Evolutionary conservation across 441 rosid genomes (phyloP).

Genomic region (Populus hybrid): DNA sequence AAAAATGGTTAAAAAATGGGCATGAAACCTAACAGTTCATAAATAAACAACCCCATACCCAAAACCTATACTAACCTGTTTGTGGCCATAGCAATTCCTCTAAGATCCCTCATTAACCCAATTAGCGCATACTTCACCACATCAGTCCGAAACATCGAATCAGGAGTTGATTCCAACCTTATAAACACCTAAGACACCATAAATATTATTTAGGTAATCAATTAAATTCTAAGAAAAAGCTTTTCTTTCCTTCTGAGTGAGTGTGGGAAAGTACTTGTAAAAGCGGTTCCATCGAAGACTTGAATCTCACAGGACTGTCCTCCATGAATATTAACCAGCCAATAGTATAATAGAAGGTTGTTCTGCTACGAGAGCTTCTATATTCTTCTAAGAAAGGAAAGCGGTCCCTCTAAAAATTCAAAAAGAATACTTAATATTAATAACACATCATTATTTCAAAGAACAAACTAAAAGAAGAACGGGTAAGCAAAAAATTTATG

Average conservation of each 20-base stretch:
- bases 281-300: constrained; percentile 94
- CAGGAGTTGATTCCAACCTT: constrained; percentile 85
- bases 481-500: constrained; percentile 12
- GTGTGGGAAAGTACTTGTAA: constrained; percentile 50
- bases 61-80: constrained; percentile 49
- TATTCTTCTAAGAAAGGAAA: constrained; percentile 92
- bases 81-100: constrained; percentile 98
- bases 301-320: constrained; percentile 91
- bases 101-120: constrained; percentile 95
- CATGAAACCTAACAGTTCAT: constrained; percentile 7
- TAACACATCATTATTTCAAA: background rate
- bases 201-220: constrained; percentile 16
- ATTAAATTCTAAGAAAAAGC: background rate
- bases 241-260: background rate
- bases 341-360: constrained; percentile 90
- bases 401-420: constrained; percentile 77
- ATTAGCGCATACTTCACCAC: constrained; percentile 83
- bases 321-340: constrained; percentile 99
- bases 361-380: constrained; percentile 95
- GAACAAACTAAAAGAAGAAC: constrained; percentile 11
- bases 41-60: constrained; percentile 1
- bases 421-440: background rate
- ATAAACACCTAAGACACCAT: constrained; percentile 58
- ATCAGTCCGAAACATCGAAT: constrained; percentile 86
- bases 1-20: constrained; percentile 10